Evolutionary conservation across 768 basidiomycete genomes (phyloP), one percentile per base, ranked within the genome.

Genomic region (Ephemerocybe angulata): DNA sequence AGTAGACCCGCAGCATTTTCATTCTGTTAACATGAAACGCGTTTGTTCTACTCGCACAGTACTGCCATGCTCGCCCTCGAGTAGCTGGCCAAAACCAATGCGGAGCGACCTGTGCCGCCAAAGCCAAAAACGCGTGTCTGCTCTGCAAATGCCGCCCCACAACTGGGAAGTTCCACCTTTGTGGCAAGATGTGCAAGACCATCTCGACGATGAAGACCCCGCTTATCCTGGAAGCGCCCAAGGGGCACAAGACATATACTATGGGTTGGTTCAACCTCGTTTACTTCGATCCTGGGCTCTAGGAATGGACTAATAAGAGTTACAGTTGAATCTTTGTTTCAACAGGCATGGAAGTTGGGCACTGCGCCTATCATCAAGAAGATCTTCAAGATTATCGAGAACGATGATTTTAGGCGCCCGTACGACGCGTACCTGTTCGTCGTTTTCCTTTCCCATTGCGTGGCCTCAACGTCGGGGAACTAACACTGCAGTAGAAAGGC

Each of bases 91-190:
- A 63, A 15, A 56, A 62, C 19, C 68, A 69, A 52, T 69, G 68
- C 30, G 62, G 68, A n/a, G 38, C 58, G 11, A 53, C 46, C 2
- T 69, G 68, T 47, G 48, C 48, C 3, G 60, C 63, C 17, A 63
- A 55, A 2, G 68, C 68, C 2, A 67, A 63, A 37, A 2, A 63
- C 2, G 65, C 68, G 1, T 69, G 68, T 42, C 52, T 69, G 21
- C 30, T 66, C 13, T 69, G 68, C 53, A 67, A 66, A 37, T 60
- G 61, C 29, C 60, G 68, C 1, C 68, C 66, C 0, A 67, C 61
- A 49, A 58, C 44, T 25, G 63, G 65, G 37, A 54, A 59, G 3
- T 69, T 66, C 33, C 66, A 65, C 30, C 54, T 65, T 1, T 65
- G 64, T 40, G 64, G 64, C 10, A 63, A 53, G 42, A 61, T 55